Conservation (phyloP, 805 yeast species). For the Vanderwaltozyma verrucispora region DNA sequence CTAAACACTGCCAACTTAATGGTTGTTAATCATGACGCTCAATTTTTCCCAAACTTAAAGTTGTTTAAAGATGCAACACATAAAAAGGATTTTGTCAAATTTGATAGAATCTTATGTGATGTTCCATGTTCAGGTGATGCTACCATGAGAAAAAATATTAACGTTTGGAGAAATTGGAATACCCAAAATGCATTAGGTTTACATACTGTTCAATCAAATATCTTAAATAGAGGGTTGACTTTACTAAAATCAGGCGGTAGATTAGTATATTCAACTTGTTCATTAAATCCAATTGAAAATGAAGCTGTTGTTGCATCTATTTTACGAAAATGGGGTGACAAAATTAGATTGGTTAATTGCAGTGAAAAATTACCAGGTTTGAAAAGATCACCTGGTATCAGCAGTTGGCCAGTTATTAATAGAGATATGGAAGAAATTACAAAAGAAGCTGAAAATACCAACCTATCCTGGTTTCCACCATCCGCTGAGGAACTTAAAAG, state of each 20-base stretch:
- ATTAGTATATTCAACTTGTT: conserved; percentile 93
- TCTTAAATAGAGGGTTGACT: conserved; percentile 83
- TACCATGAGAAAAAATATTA: conserved; percentile 92
- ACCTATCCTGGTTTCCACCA: conserved; percentile 69
- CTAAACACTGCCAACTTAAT: conserved; percentile 85
- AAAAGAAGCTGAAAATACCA: conserved; percentile 37
- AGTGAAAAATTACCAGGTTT: conserved; percentile 66
- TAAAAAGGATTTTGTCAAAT: conserved; percentile 38
- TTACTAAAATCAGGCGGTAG: conserved; percentile 82
- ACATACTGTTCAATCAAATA: conserved; percentile 80
- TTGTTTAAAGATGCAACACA: conserved; percentile 25
- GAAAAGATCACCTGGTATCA: conserved; percentile 61
- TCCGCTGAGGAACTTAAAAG: conserved; percentile 53
- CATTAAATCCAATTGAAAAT: conserved; percentile 90
- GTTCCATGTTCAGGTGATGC: conserved; percentile 99
- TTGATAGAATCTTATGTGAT: conserved; percentile 91
- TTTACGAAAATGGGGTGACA: conserved; percentile 64
- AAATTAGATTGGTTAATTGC: conserved; percentile 62
- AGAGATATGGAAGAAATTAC: conserved; percentile 52
- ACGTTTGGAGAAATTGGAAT: conserved; percentile 93
- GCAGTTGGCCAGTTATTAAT: conserved; percentile 74
- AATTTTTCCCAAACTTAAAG: conserved; percentile 78
- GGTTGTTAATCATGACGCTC: conserved; percentile 96
- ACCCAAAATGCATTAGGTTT: conserved; percentile 84
- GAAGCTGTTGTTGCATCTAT: conserved; percentile 96